Percentiles rank a stretch among this genome's conserved stretches.
Conservation (phyloP, 2,329 filamentous ascomycete genomes). For the Pezicula neosporulosa region DNA sequence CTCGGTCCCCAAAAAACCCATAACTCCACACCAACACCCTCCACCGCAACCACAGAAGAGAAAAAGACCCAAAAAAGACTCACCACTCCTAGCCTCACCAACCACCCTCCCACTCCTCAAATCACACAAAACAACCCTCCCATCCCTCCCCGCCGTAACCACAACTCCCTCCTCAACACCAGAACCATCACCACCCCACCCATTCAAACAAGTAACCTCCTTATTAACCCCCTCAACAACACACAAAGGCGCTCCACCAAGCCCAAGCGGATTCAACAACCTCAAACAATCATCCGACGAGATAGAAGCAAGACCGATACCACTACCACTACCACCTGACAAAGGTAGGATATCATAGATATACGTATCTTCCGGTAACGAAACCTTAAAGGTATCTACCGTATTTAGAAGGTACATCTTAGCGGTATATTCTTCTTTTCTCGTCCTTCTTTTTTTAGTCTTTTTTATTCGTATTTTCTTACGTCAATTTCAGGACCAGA, state of each 20-base stretch:
- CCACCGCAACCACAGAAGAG: too few relatives aligned
- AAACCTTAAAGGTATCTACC: constrained; percentile 20
- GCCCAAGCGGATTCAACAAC: constrained; percentile 56
- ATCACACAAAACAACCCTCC: constrained; percentile 65
- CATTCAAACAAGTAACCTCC: constrained; percentile 60
- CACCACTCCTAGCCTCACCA: constrained; percentile 29
- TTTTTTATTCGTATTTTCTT: too few relatives aligned
- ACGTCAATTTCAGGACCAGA: too few relatives aligned
- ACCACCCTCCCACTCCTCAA: constrained; percentile 49
- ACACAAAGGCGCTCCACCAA: constrained; percentile 48
- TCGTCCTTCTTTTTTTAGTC: too few relatives aligned
- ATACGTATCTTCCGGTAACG: constrained; percentile 31
- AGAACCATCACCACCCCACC: constrained; percentile 46
- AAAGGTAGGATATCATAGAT: constrained; percentile 38
- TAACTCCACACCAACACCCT: neutral
- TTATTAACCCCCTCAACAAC: constrained; percentile 50
- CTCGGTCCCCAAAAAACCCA: neutral
- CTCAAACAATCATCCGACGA: constrained; percentile 69
- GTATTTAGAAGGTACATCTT: constrained; percentile 28
- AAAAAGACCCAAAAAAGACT: constrained; percentile 9
- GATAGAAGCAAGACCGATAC: constrained; percentile 39
- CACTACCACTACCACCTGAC: constrained; percentile 9
- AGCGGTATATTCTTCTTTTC: neutral
- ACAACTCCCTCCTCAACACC: constrained; percentile 40
- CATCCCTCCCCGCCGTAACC: constrained; percentile 67